Evolutionary conservation across 1,139 yeast species (phyloP).

Genomic region (Chernovozyma aurita): DNA sequence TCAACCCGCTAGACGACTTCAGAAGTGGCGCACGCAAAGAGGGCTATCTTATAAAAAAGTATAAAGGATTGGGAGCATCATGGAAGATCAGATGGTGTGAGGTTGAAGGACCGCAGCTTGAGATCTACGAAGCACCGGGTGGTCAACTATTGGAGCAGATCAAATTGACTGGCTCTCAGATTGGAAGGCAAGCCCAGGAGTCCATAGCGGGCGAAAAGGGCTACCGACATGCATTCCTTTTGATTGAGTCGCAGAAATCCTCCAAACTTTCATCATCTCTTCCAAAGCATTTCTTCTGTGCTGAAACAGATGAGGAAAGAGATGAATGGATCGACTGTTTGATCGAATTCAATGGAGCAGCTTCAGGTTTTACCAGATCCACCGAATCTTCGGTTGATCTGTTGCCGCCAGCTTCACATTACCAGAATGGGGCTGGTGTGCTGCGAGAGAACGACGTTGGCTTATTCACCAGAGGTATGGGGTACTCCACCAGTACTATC

Average conservation of each 20-base stretch:
- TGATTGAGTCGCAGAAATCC: conserved; percentile 58
- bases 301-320: conserved; percentile 77
- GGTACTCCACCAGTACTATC: conserved; percentile 9
- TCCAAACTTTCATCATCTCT: conserved; percentile 48
- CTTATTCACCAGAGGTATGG: neutral
- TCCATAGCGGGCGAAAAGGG: conserved; percentile 66
- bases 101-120: conserved; percentile 60
- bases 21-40: conserved; percentile 57
- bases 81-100: conserved; percentile 80
- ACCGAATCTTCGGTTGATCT: neutral
- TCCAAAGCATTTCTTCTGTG: conserved; percentile 70
- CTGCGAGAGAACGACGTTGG: neutral
- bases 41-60: conserved; percentile 62
- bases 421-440: too few species aligned
- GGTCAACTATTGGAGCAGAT: conserved; percentile 58
- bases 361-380: neutral
- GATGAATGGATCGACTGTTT: conserved; percentile 71
- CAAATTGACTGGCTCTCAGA: conserved; percentile 52
- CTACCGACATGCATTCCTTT: conserved; percentile 70
- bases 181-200: conserved; percentile 61
- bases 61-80: conserved; percentile 48
- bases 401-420: neutral
- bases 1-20: conserved; percentile 58
- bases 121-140: conserved; percentile 57
- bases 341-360: conserved; percentile 28